phyloP scores from a whole-genome alignment of 1,139 yeast species.

The Pichia inconspicua region DNA sequence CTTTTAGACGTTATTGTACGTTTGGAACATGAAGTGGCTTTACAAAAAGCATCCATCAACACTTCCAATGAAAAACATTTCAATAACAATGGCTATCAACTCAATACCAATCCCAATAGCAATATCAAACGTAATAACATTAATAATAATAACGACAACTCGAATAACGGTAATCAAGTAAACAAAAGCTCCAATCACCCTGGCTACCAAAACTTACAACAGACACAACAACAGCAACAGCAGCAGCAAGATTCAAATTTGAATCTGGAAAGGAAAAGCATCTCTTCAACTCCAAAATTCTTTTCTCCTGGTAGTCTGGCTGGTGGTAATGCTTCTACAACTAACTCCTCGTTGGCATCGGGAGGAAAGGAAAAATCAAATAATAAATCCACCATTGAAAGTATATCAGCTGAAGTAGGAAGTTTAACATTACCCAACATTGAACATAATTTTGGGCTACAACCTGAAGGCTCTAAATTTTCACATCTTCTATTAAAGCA shows the following conservation, averaged over 20 bases:
- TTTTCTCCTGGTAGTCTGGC: not conserved
- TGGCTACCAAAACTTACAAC: not conserved
- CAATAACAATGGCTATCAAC: not conserved
- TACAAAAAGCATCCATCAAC: not conserved
- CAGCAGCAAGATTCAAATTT: not conserved
- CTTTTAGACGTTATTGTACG: conserved; percentile 10
- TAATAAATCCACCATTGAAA: conserved; percentile 16
- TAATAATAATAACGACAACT: not conserved
- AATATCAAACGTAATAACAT: not conserved
- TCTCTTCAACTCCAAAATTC: not conserved
- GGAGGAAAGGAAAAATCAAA: not conserved
- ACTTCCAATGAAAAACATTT: not conserved
- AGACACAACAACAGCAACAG: not conserved
- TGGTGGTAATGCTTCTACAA: not conserved
- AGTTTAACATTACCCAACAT: conserved; percentile 17
- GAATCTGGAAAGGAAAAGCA: not conserved
- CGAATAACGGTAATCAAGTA: not conserved
- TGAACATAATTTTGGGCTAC: conserved; percentile 15
- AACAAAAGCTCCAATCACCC: not conserved
- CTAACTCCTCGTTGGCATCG: not conserved
- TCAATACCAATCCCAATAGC: not conserved
- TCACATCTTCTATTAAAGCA: conserved; percentile 19
- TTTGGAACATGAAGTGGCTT: conserved; percentile 8
- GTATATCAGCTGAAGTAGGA: conserved; percentile 21
- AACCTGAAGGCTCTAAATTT: conserved; percentile 20